Evolutionary conservation across 179 eudicot genomes (phyloP).

Genomic region (Spinacia oleracea): DNA sequence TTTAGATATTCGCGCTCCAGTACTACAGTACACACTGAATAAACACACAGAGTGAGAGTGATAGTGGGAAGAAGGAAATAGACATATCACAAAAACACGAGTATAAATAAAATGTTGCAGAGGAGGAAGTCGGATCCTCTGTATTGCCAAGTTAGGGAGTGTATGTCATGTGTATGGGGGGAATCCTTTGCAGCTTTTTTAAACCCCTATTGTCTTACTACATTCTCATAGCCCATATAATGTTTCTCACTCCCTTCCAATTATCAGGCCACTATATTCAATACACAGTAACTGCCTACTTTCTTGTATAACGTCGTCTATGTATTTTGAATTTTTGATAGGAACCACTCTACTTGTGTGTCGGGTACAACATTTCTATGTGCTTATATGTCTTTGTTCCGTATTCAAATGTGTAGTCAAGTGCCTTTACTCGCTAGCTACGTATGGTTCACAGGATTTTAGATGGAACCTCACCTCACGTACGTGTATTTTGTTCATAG

Average conservation of each 20-base stretch:
- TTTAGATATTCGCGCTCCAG: not conserved
- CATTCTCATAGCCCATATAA: not conserved
- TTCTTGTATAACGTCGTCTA: too few species aligned
- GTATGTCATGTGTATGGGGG: not conserved
- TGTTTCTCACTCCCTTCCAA: not conserved
- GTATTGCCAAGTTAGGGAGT: constrained; percentile 10
- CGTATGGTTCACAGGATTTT: too few species aligned
- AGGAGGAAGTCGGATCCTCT: not conserved
- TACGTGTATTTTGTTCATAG: too few species aligned
- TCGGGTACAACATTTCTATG: not conserved
- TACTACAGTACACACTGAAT: not conserved
- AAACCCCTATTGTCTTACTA: not conserved
- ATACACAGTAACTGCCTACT: too few species aligned
- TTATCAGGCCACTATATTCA: too few species aligned
- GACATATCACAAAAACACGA: not conserved
- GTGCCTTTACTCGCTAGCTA: too few species aligned
- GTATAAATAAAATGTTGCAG: not conserved
- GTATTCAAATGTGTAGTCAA: too few species aligned
- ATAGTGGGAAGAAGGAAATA: not conserved
- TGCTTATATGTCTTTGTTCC: not conserved
- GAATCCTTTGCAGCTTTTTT: not conserved
- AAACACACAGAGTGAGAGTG: not conserved
- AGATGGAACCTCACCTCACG: too few species aligned
- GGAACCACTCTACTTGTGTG: not conserved
- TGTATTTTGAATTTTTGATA: too few species aligned